phyloP scores from a whole-genome alignment of 441 rosid species.

The Theobroma grandiflorum region DNA sequence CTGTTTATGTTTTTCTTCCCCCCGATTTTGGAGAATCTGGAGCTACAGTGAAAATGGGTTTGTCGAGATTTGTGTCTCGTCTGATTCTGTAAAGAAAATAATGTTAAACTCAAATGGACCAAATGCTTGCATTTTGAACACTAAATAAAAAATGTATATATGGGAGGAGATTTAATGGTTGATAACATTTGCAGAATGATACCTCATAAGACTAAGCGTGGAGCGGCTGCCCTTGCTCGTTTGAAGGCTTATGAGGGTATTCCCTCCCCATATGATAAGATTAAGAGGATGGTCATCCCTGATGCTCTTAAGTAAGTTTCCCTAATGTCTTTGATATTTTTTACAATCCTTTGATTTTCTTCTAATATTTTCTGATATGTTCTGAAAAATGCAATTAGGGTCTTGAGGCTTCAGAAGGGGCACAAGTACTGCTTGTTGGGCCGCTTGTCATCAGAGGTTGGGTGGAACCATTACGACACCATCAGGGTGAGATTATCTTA shows the following conservation, averaged over 20 bases:
- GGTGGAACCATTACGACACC: conserved; percentile 91
- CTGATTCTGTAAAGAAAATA: not conserved
- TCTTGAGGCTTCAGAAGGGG: conserved; percentile 94
- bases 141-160: not conserved
- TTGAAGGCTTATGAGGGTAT: conserved; percentile 57
- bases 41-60: not conserved
- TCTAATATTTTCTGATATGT: not conserved
- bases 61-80: not conserved
- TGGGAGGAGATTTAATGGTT: not conserved
- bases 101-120: not conserved
- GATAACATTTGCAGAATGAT: conserved; percentile 44
- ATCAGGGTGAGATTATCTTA: conserved; percentile 60
- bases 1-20: not conserved
- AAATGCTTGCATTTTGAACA: not conserved
- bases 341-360: not conserved
- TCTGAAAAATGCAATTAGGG: conserved; percentile 46
- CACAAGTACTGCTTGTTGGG: conserved; percentile 90
- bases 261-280: conserved; percentile 53
- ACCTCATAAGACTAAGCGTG: conserved; percentile 60
- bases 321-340: not conserved
- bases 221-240: conserved; percentile 52
- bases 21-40: not conserved
- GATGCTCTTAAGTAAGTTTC: conserved; percentile 56
- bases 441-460: conserved; percentile 74
- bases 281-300: conserved; percentile 58